These are phyloP conservation scores for Phialophora macrospora DNA, from an alignment of 2,329 filamentous ascomycete species.

Conservation along the genomic window DNA sequence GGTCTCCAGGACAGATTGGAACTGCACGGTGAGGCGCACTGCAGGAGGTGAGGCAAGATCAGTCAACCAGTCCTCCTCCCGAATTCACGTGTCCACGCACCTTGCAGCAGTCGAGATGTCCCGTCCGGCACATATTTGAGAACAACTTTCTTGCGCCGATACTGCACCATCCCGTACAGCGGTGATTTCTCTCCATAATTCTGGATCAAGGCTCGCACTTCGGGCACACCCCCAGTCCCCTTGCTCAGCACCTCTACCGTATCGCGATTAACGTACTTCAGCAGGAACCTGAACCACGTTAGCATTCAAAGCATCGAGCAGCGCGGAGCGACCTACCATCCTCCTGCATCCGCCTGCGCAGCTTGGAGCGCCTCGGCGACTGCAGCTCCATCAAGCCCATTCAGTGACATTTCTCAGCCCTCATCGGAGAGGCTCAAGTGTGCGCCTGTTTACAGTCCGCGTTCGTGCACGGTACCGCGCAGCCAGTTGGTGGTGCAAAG, in stretches of 20 bases:
- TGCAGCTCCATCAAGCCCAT: slow-evolving; percentile 47
- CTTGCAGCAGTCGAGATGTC: slow-evolving; percentile 89
- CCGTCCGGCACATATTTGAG: slow-evolving; percentile 92
- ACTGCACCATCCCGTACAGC: slow-evolving; percentile 88
- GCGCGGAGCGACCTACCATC: slow-evolving; percentile 72
- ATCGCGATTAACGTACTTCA: slow-evolving; percentile 89
- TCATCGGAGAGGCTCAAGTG: slow-evolving; percentile 42
- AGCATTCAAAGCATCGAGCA: slow-evolving; percentile 11
- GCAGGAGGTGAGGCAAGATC: slow-evolving; percentile 31
- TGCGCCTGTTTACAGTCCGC: slow-evolving; percentile 11
- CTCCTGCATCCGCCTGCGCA: slow-evolving; percentile 80
- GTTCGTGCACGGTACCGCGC: slow-evolving; percentile 18
- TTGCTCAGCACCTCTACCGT: slow-evolving; percentile 77
- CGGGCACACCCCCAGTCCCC: slow-evolving; percentile 80
- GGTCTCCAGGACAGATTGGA: slow-evolving; percentile 64
- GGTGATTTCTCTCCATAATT: slow-evolving; percentile 83
- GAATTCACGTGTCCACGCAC: slow-evolving; percentile 56
- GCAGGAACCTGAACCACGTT: slow-evolving; percentile 76
- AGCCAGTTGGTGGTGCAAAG: not conserved
- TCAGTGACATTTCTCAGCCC: slow-evolving; percentile 40
- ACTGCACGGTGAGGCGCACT: slow-evolving; percentile 81
- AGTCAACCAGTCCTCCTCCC: slow-evolving; percentile 10
- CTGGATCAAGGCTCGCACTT: slow-evolving; percentile 78
- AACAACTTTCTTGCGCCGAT: slow-evolving; percentile 85
- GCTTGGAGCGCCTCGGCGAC: slow-evolving; percentile 84